Conservation (phyloP, 2,329 filamentous ascomycete species). For the Arthrocladium fulminans region DNA sequence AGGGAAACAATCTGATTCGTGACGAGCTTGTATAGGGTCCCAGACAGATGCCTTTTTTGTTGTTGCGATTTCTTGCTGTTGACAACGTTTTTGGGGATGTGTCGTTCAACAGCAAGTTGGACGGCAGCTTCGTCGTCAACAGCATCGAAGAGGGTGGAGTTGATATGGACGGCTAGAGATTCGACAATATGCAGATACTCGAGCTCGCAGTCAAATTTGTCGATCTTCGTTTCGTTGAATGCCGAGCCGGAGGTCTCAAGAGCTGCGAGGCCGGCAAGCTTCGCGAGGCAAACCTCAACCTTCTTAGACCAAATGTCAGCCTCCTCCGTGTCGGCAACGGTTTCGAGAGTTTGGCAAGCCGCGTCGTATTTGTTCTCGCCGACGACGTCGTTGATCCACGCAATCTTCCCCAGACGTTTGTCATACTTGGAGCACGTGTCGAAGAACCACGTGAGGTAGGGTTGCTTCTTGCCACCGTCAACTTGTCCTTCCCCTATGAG, state of each 20-base stretch:
- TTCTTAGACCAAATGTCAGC: conserved; percentile 85
- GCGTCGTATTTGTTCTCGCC: conserved; percentile 64
- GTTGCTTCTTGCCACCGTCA: conserved; percentile 46
- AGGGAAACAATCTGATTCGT: conserved; percentile 45
- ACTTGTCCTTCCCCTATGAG: conserved; percentile 57
- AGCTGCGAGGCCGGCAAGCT: conserved; percentile 66
- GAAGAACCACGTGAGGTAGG: conserved; percentile 69
- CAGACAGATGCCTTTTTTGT: conserved; percentile 62
- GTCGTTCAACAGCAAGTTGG: conserved; percentile 64
- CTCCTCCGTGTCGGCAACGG: conserved; percentile 62
- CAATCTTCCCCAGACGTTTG: conserved; percentile 53
- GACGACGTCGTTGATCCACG: conserved; percentile 90
- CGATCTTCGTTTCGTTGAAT: conserved; percentile 31
- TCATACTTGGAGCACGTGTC: conserved; percentile 57
- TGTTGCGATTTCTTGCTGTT: conserved; percentile 51
- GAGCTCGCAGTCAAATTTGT: conserved; percentile 15
- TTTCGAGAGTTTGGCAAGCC: conserved; percentile 62
- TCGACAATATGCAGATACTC: conserved; percentile 69
- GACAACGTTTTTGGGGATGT: conserved; percentile 38
- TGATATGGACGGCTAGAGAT: conserved; percentile 61
- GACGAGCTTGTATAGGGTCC: conserved; percentile 60
- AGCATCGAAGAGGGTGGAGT: conserved; percentile 57
- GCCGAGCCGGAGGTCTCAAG: conserved; percentile 43
- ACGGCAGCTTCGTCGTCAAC: conserved; percentile 69
- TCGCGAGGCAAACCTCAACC: conserved; percentile 81